These are phyloP conservation scores for Stemphylium lycopersici DNA, from an alignment of 2,329 filamentous ascomycete species.

Conservation along the genomic window DNA sequence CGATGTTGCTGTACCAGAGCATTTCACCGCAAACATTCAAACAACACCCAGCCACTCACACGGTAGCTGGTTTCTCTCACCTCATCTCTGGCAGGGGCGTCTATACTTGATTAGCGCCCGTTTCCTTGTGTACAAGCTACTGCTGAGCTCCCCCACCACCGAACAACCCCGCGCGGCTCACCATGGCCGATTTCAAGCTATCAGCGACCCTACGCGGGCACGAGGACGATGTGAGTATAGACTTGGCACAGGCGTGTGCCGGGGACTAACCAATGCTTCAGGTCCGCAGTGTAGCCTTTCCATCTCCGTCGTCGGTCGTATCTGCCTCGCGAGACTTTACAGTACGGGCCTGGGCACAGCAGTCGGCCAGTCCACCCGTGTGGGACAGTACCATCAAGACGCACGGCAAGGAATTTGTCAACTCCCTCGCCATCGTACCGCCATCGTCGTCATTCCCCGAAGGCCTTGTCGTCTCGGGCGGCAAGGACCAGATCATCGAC, in stretches of 20 bases:
- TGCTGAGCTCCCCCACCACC: slow-evolving; percentile 16
- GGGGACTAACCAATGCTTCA: slow-evolving; percentile 47
- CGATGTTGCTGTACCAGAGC: slow-evolving; percentile 3
- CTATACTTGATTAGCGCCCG: slow-evolving; percentile 4
- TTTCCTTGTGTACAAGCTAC: slow-evolving; percentile 18
- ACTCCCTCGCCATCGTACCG: slow-evolving; percentile 77
- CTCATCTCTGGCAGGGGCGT: slow-evolving; percentile 13
- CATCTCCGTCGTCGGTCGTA: slow-evolving; percentile 71
- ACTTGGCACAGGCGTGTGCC: neutral
- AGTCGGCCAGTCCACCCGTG: slow-evolving; percentile 66
- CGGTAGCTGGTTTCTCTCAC: neutral
- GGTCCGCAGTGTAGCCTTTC: slow-evolving; percentile 87
- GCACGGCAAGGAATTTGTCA: slow-evolving; percentile 85
- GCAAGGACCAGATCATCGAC: slow-evolving; percentile 92
- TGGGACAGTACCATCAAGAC: slow-evolving; percentile 82
- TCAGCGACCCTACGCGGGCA: slow-evolving; percentile 89
- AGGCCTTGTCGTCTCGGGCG: slow-evolving; percentile 84
- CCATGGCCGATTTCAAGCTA: slow-evolving; percentile 87
- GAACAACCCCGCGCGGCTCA: slow-evolving; percentile 34
- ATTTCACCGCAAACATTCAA: neutral
- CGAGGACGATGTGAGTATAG: slow-evolving; percentile 77
- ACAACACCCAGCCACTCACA: neutral
- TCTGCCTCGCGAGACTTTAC: slow-evolving; percentile 92
- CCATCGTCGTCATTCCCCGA: slow-evolving; percentile 72
- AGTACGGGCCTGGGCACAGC: slow-evolving; percentile 82